phyloP scores from a whole-genome alignment of 495 filamentous ascomycete genomes.

The Daldinia decipiens region DNA sequence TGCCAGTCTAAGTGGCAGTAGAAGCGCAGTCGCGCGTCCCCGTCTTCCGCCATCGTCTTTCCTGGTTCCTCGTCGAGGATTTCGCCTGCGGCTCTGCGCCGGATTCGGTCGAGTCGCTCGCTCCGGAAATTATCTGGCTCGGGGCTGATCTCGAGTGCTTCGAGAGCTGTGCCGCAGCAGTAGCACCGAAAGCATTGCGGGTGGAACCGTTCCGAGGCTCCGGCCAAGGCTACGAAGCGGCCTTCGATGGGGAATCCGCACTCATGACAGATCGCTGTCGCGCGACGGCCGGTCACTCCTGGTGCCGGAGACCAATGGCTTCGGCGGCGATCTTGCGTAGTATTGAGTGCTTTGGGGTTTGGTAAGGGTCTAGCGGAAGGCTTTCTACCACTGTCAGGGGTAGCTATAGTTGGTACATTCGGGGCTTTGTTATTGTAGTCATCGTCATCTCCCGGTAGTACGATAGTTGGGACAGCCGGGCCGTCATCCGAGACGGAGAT shows the following conservation, averaged over 20 bases:
- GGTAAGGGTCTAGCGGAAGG: slow-evolving; percentile 54
- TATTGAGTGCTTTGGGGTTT: slow-evolving; percentile 51
- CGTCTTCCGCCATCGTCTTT: slow-evolving; percentile 71
- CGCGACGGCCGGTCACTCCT: slow-evolving; percentile 61
- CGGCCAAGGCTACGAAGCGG: slow-evolving; percentile 84
- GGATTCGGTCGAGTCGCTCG: slow-evolving; percentile 76
- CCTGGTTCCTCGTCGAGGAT: slow-evolving; percentile 64
- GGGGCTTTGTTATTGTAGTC: slow-evolving; percentile 44
- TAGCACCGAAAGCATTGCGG: slow-evolving; percentile 93
- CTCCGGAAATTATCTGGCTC: slow-evolving; percentile 78
- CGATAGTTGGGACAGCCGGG: slow-evolving; percentile 55
- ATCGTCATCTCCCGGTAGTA: slow-evolving; percentile 54
- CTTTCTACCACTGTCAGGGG: slow-evolving; percentile 51
- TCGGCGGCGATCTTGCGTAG: slow-evolving; percentile 48
- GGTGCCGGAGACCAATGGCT: slow-evolving; percentile 61
- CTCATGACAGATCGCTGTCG: slow-evolving; percentile 82
- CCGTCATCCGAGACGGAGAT: slow-evolving; percentile 44
- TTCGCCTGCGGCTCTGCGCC: slow-evolving; percentile 67
- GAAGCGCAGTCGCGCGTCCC: slow-evolving; percentile 77
- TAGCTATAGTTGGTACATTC: slow-evolving; percentile 57
- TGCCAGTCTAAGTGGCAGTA: slow-evolving; percentile 99
- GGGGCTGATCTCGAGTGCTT: slow-evolving; percentile 94
- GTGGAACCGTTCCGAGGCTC: slow-evolving; percentile 77
- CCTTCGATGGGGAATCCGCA: slow-evolving; percentile 87
- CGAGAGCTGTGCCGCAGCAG: slow-evolving; percentile 85